Evolutionary conservation across 2,329 filamentous ascomycete genomes (phyloP).

Genomic region (Alternaria atra): DNA sequence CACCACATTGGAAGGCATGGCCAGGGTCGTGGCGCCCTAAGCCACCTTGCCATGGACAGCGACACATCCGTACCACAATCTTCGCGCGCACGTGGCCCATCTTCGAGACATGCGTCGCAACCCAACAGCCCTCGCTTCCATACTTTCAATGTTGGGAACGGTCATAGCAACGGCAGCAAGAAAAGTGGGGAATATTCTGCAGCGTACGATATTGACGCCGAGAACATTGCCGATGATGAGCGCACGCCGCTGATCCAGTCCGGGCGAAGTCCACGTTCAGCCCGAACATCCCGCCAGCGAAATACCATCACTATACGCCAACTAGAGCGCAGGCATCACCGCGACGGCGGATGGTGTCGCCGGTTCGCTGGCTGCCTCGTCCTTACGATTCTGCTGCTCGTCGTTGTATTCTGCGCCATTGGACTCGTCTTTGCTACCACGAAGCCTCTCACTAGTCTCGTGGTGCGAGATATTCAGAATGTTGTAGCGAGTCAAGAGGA

Average conservation of each 20-base stretch:
- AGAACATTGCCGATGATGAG: slow-evolving; percentile 83
- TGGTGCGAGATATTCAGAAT: slow-evolving; percentile 82
- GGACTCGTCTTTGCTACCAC: slow-evolving; percentile 92
- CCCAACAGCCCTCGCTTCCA: slow-evolving; percentile 72
- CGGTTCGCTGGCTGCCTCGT: slow-evolving; percentile 88
- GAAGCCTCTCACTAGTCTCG: slow-evolving; percentile 81
- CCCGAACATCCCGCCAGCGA: slow-evolving; percentile 59
- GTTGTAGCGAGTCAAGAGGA: slow-evolving; percentile 94
- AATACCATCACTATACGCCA: slow-evolving; percentile 69
- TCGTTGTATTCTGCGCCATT: slow-evolving; percentile 84
- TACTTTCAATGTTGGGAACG: slow-evolving; percentile 56
- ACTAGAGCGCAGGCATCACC: slow-evolving; percentile 73
- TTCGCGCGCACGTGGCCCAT: slow-evolving; percentile 68
- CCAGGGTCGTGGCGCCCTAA: slow-evolving; percentile 74
- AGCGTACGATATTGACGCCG: slow-evolving; percentile 83
- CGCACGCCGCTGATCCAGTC: slow-evolving; percentile 79
- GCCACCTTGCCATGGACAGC: slow-evolving; percentile 68
- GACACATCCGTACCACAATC: slow-evolving; percentile 73
- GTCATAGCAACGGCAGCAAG: slow-evolving; percentile 52
- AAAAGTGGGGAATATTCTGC: slow-evolving; percentile 70
- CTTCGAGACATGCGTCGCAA: slow-evolving; percentile 69
- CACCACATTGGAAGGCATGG: slow-evolving; percentile 84
- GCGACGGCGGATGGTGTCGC: slow-evolving; percentile 65
- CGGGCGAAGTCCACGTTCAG: slow-evolving; percentile 65
- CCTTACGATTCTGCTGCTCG: slow-evolving; percentile 79